These are phyloP conservation scores for Luzula sylvatica DNA, from an alignment of 176 grass and related monocot species.

Conservation along the genomic window DNA sequence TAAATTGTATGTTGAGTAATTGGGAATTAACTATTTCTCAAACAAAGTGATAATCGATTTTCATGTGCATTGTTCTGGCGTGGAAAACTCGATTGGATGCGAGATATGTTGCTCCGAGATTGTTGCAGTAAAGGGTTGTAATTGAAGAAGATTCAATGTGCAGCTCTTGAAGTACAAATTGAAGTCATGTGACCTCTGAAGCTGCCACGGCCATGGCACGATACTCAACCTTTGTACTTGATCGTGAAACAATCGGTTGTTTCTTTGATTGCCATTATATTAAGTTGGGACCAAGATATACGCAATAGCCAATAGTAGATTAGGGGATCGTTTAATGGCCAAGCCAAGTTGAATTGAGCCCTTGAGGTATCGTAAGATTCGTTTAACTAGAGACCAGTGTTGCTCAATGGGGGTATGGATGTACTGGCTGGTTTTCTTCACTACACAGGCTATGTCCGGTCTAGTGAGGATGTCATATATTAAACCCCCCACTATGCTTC, in stretches of 20 bases:
- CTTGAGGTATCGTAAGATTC: neutral
- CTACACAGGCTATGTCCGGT: neutral
- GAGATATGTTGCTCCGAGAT: neutral
- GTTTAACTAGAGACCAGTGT: neutral
- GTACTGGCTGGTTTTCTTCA: neutral
- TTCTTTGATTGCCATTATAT: constrained; percentile 2
- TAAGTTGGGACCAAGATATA: neutral
- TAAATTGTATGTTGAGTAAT: neutral
- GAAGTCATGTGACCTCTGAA: neutral
- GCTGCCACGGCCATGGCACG: neutral
- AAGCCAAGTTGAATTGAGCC: neutral
- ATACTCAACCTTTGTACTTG: neutral
- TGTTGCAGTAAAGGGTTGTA: neutral
- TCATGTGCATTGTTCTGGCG: neutral
- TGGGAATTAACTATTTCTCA: neutral
- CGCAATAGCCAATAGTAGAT: neutral
- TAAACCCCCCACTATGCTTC: no score
- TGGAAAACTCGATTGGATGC: neutral
- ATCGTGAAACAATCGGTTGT: neutral
- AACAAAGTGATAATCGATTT: constrained; percentile 7
- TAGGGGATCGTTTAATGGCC: neutral
- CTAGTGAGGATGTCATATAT: constrained; percentile 2
- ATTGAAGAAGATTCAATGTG: neutral
- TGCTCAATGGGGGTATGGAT: neutral
- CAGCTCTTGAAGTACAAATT: neutral